Percentiles rank a stretch among this genome's conserved stretches.
Evolutionary conservation across 192 early-diverging fungal genomes (phyloP).

Genomic region (Phlyctochytrium arcticum): DNA sequence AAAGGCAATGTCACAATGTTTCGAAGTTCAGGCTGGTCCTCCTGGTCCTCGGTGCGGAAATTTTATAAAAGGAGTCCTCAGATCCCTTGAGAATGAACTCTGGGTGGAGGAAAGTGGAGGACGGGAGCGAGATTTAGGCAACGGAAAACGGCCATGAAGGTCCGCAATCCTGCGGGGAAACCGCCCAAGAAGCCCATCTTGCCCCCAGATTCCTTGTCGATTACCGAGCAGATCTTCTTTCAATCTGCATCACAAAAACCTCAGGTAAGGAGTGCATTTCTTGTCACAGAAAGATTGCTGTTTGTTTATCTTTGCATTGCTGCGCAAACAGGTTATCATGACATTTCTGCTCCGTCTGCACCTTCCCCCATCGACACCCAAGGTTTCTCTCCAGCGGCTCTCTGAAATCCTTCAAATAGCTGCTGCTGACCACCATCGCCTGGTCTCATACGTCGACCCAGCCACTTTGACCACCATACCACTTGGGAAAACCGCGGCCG

Average conservation of each 20-base stretch:
- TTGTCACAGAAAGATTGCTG: too few species aligned
- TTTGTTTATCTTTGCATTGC: too few species aligned
- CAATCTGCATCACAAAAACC: constrained; percentile 26
- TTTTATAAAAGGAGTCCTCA: too few species aligned
- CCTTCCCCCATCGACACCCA: constrained; percentile 14
- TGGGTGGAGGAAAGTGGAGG: too few species aligned
- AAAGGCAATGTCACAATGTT: too few species aligned
- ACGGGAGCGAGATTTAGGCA: too few species aligned
- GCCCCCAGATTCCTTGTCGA: constrained; percentile 35
- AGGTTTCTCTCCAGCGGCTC: constrained; percentile 21
- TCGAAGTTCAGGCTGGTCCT: too few species aligned
- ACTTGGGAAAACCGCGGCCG: constrained; percentile 33
- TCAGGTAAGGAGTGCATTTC: constrained; percentile 7
- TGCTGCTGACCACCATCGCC: constrained; percentile 38
- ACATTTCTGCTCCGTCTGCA: constrained; percentile 24
- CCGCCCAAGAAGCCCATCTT: constrained; percentile 23
- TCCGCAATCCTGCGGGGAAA: too few species aligned
- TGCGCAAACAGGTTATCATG: constrained; percentile 37
- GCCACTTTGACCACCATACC: constrained; percentile 24
- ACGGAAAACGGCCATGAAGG: too few species aligned
- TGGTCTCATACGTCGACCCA: constrained; percentile 33
- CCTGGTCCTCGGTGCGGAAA: too few species aligned
- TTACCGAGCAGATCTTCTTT: constrained; percentile 44
- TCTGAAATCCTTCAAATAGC: constrained; percentile 36
- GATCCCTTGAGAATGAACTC: too few species aligned